phyloP scores from a whole-genome alignment of 495 filamentous ascomycete species.

The Penicillium flavigenum region DNA sequence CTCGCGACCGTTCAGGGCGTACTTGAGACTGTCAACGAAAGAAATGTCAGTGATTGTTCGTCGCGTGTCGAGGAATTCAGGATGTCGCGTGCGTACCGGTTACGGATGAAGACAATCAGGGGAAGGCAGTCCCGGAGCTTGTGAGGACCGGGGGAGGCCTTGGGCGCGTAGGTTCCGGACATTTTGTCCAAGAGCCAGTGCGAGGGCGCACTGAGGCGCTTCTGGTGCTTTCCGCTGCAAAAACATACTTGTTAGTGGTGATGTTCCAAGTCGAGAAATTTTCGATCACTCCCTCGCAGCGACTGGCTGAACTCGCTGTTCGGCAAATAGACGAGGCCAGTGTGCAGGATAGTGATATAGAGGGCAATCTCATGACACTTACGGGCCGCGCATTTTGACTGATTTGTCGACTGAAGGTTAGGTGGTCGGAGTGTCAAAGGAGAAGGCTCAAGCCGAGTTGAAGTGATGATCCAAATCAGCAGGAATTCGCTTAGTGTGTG shows the following conservation, averaged over 20 bases:
- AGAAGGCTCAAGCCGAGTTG: slow-evolving; percentile 8
- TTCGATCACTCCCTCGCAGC: not conserved
- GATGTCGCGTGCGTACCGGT: slow-evolving; percentile 53
- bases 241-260: slow-evolving; percentile 35
- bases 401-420: slow-evolving; percentile 47
- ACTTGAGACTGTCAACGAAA: slow-evolving; percentile 72
- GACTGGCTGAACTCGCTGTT: slow-evolving; percentile 1
- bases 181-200: slow-evolving; percentile 99
- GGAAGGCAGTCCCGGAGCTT: slow-evolving; percentile 99
- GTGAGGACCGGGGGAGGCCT: slow-evolving; percentile 95
- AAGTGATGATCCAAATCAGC: slow-evolving; percentile 24
- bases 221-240: slow-evolving; percentile 96
- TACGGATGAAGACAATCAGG: slow-evolving; percentile 97
- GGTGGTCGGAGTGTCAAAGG: slow-evolving; percentile 33
- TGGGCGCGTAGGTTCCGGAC: slow-evolving; percentile 94
- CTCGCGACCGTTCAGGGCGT: slow-evolving; percentile 98
- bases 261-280: slow-evolving; percentile 14
- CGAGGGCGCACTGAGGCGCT: slow-evolving; percentile 96
- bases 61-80: not conserved
- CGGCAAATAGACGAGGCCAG: not conserved
- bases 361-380: slow-evolving; percentile 37
- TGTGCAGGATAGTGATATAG: slow-evolving; percentile 3
- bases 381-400: slow-evolving; percentile 68
- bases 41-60: slow-evolving; percentile 19
- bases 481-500: slow-evolving; percentile 41